phyloP scores from a whole-genome alignment of 345 rosid genomes.

The Eucalyptus tenuipes region DNA sequence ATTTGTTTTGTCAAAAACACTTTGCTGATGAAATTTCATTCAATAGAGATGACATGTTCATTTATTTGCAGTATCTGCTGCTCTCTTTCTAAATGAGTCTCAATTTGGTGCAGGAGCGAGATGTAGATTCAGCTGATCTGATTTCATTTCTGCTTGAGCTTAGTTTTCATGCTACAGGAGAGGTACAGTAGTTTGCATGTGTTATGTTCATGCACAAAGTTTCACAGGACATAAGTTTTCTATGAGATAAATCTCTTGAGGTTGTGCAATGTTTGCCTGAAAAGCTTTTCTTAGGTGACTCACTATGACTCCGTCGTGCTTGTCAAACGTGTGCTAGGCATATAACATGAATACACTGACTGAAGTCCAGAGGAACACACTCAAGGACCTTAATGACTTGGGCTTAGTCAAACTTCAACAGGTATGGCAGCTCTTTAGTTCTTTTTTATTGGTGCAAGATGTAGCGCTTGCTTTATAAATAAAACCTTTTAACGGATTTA shows the following conservation, averaged over 20 bases:
- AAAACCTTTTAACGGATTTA: not conserved
- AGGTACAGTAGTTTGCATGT: constrained; percentile 28
- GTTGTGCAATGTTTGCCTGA: not conserved
- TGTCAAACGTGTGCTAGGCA: constrained; percentile 28
- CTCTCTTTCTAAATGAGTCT: not conserved
- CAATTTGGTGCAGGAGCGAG: constrained; percentile 62
- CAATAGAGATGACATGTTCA: not conserved
- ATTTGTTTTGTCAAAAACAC: not conserved
- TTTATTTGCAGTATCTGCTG: not conserved
- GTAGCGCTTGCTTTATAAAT: not conserved
- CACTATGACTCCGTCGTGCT: not conserved
- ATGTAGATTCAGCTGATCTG: constrained; percentile 69
- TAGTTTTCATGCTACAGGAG: constrained; percentile 85
- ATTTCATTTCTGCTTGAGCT: constrained; percentile 95
- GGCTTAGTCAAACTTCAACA: constrained; percentile 96
- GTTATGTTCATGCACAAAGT: not conserved
- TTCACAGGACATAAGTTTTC: not conserved
- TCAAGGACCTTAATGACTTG: constrained; percentile 91
- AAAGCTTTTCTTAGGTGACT: not conserved
- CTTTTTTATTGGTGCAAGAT: not conserved
- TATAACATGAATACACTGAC: constrained; percentile 75
- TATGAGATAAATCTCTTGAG: not conserved
- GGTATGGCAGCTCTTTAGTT: constrained; percentile 16
- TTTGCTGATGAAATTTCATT: not conserved
- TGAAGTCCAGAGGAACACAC: constrained; percentile 49